phyloP scores from a whole-genome alignment of 192 early-diverging fungal genomes.

The Diversispora epigaea region DNA sequence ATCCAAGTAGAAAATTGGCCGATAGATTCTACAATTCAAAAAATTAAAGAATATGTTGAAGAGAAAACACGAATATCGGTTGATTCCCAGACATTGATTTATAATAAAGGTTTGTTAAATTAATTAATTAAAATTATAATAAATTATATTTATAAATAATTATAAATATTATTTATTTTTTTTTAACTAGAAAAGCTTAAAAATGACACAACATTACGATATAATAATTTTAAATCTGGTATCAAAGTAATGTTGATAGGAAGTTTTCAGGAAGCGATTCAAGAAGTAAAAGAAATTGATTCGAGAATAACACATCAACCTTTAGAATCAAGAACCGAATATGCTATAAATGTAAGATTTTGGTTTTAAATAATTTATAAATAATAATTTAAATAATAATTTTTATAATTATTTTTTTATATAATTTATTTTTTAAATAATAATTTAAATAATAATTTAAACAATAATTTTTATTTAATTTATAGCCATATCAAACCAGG shows the following conservation, averaged over 20 bases:
- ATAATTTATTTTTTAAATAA: not conserved
- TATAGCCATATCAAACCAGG: slow-evolving; percentile 35
- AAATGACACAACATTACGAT: slow-evolving; percentile 32
- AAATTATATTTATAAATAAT: not conserved
- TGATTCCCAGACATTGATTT: slow-evolving; percentile 54
- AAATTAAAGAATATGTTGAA: slow-evolving; percentile 45
- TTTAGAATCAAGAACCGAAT: slow-evolving; percentile 10
- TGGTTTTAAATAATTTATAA: too few relatives aligned
- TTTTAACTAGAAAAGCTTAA: slow-evolving; percentile 1
- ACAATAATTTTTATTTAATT: not conserved
- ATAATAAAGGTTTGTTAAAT: slow-evolving; percentile 44
- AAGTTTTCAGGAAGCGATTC: slow-evolving; percentile 40
- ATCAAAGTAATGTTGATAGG: slow-evolving; percentile 60
- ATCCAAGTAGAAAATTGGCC: slow-evolving; percentile 35
- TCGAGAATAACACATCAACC: slow-evolving; percentile 29
- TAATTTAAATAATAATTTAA: not conserved
- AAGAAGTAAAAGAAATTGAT: slow-evolving; percentile 32
- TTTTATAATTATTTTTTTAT: too few relatives aligned
- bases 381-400: too few relatives aligned
- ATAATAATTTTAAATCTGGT: slow-evolving; percentile 32
- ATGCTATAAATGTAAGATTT: slow-evolving; percentile 3
- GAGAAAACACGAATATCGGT: slow-evolving; percentile 39
- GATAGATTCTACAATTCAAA: slow-evolving; percentile 35
- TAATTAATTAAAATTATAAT: not conserved
- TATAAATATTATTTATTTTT: not conserved